Base-by-base conservation (phyloP, 176 grass and related monocot species). In the Phragmites australis region DNA sequence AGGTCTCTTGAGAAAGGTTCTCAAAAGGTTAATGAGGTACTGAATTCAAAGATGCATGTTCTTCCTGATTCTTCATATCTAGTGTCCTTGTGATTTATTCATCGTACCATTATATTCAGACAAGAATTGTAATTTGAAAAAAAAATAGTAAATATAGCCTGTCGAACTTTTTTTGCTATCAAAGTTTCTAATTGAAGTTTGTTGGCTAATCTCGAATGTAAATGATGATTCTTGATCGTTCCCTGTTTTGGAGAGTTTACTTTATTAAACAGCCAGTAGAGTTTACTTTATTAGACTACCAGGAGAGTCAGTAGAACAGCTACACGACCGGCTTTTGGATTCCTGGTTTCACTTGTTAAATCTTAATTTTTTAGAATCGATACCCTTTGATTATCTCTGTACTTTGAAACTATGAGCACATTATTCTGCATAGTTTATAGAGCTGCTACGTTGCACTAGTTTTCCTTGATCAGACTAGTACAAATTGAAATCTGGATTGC, bases 1-100 rank as follows among this genome's bases (percentile, higher is more conserved):
- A 87, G 96, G 78, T 95, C 96, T 41, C 82, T 95, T 87, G 90
- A 95, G 77, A 87, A 89, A 32, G 76, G 70, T 58, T 95, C 92
- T 75, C 91, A 91, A 88, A 92, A 88, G 76, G 79, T 86, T 59
- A 87, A 85, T 68, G 46, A 84, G 90, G 92, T 95, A 78, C 49
- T 69, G 21, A 50, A 23, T 64, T 75, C 31, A 77, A 52, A 63
- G 65, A 74, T 76, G 45, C 66, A 31, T 83, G 61, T 60, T 72
- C 46, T 82, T 59, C 13, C 14, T 27, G 19, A 68, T 74, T 54
- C 30, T 30, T 81, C 56, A 23, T 70, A 55, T 80, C 64, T 32
- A 65, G n/a, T 72, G 48, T 81, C 6, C 15, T 70, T 29, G 15
- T 22, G 25, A 80, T 43, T 9, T 44, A 74, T 68, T 53, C 32